These are phyloP conservation scores for Nemania abortiva DNA, from an alignment of 2,329 filamentous ascomycete genomes.

Conservation along the genomic window DNA sequence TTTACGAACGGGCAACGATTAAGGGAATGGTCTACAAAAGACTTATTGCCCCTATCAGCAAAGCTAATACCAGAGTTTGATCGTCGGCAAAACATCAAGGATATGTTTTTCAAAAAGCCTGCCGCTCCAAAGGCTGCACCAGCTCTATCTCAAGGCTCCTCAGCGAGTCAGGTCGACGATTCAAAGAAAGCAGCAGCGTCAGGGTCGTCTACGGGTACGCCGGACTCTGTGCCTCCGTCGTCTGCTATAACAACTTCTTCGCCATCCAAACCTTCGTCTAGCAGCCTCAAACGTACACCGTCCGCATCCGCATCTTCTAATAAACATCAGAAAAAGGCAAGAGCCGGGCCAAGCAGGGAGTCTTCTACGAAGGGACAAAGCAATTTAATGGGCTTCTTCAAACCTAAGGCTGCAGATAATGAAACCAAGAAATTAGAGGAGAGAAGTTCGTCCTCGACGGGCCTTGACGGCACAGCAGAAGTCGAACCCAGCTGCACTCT, in stretches of 20 bases:
- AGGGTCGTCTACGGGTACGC: constrained; percentile 16
- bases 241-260: constrained; percentile 36
- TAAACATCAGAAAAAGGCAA: constrained; percentile 56
- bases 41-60: constrained; percentile 80
- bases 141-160: constrained; percentile 31
- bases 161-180: constrained; percentile 9
- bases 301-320: constrained; percentile 41
- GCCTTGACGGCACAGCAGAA: constrained; percentile 38
- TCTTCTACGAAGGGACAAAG: constrained; percentile 58
- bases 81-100: constrained; percentile 84
- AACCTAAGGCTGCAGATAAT: constrained; percentile 62
- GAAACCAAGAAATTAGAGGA: constrained; percentile 34
- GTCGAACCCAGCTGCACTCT: constrained; percentile 16
- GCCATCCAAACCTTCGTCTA: constrained; percentile 36
- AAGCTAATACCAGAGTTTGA: constrained; percentile 90
- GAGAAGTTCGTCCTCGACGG: constrained; percentile 18
- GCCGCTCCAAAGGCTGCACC: constrained; percentile 43
- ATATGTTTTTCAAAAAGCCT: constrained; percentile 84
- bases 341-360: constrained; percentile 51
- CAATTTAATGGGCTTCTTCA: constrained; percentile 85
- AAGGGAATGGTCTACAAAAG: constrained; percentile 74
- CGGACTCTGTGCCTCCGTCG: constrained; percentile 43
- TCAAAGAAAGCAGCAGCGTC: constrained; percentile 11
- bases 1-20: constrained; percentile 76
- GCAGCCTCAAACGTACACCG: constrained; percentile 48